A percentile compares a stretch with the other conserved stretches of the same genome.
Conservation (phyloP, 345 rosid species). For the Eucalyptus sideroxylon region DNA sequence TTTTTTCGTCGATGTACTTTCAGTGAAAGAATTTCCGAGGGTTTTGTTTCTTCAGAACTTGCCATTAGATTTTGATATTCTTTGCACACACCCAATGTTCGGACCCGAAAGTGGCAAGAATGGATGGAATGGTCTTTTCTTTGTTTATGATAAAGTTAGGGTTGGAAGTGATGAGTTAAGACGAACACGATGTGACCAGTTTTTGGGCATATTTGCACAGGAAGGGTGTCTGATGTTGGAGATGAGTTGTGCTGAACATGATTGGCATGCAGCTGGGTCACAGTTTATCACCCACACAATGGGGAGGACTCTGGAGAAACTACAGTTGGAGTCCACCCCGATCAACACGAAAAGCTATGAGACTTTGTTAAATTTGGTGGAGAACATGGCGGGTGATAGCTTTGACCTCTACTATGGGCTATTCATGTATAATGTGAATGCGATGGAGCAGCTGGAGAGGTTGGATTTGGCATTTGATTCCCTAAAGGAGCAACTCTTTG, state of each 20-base stretch:
- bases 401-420: constrained; percentile 75
- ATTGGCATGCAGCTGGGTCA: constrained; percentile 72
- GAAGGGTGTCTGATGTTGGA: constrained; percentile 84
- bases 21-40: constrained; percentile 78
- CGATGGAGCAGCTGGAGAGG: constrained; percentile 78
- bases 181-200: constrained; percentile 31
- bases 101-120: constrained; percentile 82
- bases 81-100: constrained; percentile 84
- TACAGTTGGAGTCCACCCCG: constrained; percentile 47
- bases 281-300: constrained; percentile 80
- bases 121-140: constrained; percentile 60
- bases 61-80: constrained; percentile 54
- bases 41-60: constrained; percentile 34
- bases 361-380: constrained; percentile 69
- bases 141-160: constrained; percentile 72
- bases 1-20: constrained; percentile 78
- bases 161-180: constrained; percentile 35
- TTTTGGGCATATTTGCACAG: constrained; percentile 52
- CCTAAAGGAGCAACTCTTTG: constrained; percentile 64
- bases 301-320: constrained; percentile 67
- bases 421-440: constrained; percentile 70
- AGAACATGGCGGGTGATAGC: constrained; percentile 72
- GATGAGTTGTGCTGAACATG: constrained; percentile 86
- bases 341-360: constrained; percentile 64
- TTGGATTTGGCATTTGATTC: constrained; percentile 57